phyloP scores from a whole-genome alignment of 257 asterid genomes.

The Petrea volubilis region DNA sequence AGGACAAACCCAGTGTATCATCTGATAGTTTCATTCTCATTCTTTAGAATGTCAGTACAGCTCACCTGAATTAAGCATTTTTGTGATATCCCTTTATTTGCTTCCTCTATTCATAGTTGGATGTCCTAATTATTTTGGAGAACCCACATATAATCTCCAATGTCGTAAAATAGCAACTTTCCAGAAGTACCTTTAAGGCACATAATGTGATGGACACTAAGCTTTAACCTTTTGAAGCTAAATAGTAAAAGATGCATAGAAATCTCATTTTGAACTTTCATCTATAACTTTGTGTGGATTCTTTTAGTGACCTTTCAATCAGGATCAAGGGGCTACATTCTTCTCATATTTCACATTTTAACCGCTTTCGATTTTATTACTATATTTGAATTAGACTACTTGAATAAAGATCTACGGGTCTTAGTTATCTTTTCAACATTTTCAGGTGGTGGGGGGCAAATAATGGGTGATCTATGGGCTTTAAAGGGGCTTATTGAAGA shows the following conservation, averaged over 20 bases:
- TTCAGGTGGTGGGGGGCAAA: conserved; percentile 97
- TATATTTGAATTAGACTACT: not conserved
- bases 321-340: not conserved
- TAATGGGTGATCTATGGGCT: conserved; percentile 99
- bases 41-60: not conserved
- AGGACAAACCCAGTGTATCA: not conserved
- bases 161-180: not conserved
- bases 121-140: not conserved
- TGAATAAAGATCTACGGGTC: conserved; percentile 8
- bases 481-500: conserved; percentile 91
- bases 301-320: not conserved
- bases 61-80: not conserved
- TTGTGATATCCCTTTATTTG: not conserved
- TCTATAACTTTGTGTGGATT: not conserved
- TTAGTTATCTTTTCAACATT: conserved; percentile 15
- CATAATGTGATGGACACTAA: not conserved
- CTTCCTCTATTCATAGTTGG: conserved; percentile 6
- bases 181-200: not conserved
- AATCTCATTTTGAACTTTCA: not conserved
- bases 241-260: not conserved
- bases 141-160: not conserved
- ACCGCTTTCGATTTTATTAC: not conserved
- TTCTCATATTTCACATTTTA: not conserved
- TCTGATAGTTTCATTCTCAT: not conserved
- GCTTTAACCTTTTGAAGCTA: not conserved